A percentile compares a stretch with the other conserved stretches of the same genome.
phyloP scores from a whole-genome alignment of 306 rosid genomes.

The Vigna hirtella region DNA sequence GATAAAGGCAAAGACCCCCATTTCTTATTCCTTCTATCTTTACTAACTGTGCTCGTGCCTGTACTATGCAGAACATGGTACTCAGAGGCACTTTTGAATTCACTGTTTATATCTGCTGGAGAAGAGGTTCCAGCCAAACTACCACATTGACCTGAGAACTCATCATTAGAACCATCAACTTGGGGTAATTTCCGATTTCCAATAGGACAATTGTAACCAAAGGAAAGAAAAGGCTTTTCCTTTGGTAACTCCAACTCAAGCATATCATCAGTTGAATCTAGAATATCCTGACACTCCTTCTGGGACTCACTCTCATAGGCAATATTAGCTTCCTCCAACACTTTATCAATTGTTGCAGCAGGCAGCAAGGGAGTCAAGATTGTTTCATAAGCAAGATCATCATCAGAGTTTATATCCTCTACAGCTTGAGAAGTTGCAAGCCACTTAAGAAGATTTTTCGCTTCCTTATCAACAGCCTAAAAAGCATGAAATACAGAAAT shows the following conservation, averaged over 20 bases:
- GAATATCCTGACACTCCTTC: conserved; percentile 94
- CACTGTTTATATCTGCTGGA: conserved; percentile 46
- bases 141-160: conserved; percentile 54
- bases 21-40: conserved; percentile 57
- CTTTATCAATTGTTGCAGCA: conserved; percentile 68
- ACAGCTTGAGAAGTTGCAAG: conserved; percentile 85
- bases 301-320: conserved; percentile 86
- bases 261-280: conserved; percentile 78
- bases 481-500: conserved; percentile 41
- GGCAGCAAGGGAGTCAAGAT: conserved; percentile 83
- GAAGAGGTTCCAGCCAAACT: conserved; percentile 56
- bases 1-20: conserved; percentile 82
- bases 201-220: conserved; percentile 44
- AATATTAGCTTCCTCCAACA: conserved; percentile 80
- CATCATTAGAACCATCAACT: conserved; percentile 71
- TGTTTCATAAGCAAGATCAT: conserved; percentile 82
- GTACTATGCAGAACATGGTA: conserved; percentile 45
- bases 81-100: conserved; percentile 49
- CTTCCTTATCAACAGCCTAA: conserved; percentile 75
- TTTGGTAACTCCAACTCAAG: conserved; percentile 58
- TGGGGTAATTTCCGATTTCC: conserved; percentile 60
- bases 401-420: conserved; percentile 80
- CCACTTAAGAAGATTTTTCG: conserved; percentile 79
- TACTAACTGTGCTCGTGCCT: conserved; percentile 43
- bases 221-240: conserved; percentile 48